These are phyloP conservation scores for Solanum clarkiae DNA, from an alignment of 257 asterid species.

Conservation along the genomic window DNA sequence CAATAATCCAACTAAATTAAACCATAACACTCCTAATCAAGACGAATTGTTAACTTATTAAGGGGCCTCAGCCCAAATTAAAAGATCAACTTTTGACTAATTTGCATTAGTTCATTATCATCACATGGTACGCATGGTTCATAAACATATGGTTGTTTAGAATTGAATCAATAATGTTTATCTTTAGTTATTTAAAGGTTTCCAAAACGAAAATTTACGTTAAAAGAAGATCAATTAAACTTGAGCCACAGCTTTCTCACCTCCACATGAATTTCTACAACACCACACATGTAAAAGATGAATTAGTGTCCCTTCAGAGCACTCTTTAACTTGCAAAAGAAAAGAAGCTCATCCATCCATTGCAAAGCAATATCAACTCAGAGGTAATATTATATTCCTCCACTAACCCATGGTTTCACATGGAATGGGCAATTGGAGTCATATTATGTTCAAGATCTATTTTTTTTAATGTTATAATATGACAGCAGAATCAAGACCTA, in stretches of 20 bases:
- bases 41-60: too few relatives aligned
- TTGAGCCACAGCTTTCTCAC: not conserved
- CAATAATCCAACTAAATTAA: too few relatives aligned
- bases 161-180: too few relatives aligned
- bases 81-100: too few relatives aligned
- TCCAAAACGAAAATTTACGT: not conserved
- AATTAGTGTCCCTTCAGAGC: not conserved
- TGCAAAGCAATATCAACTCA: not conserved
- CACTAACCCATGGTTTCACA: not conserved
- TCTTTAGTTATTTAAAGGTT: not conserved
- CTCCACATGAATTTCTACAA: not conserved
- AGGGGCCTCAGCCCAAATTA: too few relatives aligned
- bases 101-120: too few relatives aligned
- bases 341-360: not conserved
- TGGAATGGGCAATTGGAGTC: not conserved
- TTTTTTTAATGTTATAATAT: not conserved
- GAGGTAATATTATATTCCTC: not conserved
- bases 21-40: too few relatives aligned
- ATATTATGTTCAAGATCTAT: not conserved
- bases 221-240: not conserved
- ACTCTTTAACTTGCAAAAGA: not conserved
- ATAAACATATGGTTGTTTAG: not conserved
- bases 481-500: not conserved
- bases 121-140: not conserved
- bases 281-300: not conserved